Percentiles rank a stretch among this genome's conserved stretches.
phyloP scores from a whole-genome alignment of 1,284 basidiomycete genomes.

The Veloboletus limbatus region DNA sequence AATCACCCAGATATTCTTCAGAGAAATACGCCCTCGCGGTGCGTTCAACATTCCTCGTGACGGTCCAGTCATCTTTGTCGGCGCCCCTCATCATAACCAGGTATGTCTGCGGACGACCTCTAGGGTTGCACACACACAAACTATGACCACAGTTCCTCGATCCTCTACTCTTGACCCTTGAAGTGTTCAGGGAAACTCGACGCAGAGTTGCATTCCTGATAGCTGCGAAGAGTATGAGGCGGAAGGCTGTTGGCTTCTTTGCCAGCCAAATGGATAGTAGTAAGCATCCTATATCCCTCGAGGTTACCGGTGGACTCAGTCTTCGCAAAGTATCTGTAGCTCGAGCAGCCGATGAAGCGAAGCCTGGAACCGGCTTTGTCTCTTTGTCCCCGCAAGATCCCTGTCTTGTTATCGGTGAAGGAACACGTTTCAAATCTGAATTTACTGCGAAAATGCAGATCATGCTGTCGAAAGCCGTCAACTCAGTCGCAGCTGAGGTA shows the following conservation, averaged over 20 bases:
- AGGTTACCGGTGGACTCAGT: constrained; percentile 10
- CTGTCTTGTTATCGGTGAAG: constrained; percentile 75
- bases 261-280: constrained; percentile 88
- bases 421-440: constrained; percentile 78
- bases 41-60: constrained; percentile 92
- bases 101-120: constrained; percentile 39
- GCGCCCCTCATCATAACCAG: constrained; percentile 96
- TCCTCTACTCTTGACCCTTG: constrained; percentile 84
- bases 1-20: constrained; percentile 95
- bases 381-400: constrained; percentile 75
- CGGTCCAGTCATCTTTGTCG: constrained; percentile 96
- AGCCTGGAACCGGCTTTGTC: constrained; percentile 74
- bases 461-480: constrained; percentile 81
- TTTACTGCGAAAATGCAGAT: constrained; percentile 84
- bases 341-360: constrained; percentile 89
- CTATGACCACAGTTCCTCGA: constrained; percentile 78
- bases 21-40: constrained; percentile 93
- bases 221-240: constrained; percentile 90
- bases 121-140: constrained; percentile 5
- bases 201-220: constrained; percentile 87
- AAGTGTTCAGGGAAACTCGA: constrained; percentile 84
- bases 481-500: constrained; percentile 81
- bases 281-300: constrained; percentile 44
- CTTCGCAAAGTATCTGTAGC: constrained; percentile 78
- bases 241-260: constrained; percentile 81